phyloP scores from a whole-genome alignment of 768 basidiomycete genomes.

The Sporobolomyces pararoseus region DNA sequence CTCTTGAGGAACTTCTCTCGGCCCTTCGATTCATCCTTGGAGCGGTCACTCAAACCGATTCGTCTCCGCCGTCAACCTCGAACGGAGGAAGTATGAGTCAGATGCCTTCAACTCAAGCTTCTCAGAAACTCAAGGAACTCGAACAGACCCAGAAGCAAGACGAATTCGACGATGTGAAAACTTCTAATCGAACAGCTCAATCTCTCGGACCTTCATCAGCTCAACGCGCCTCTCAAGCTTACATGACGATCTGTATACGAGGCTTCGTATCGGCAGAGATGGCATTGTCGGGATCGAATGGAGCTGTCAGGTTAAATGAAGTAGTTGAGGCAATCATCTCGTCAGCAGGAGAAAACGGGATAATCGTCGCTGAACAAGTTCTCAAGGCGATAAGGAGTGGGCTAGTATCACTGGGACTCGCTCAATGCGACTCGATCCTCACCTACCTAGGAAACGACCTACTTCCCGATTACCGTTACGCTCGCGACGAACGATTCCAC shows the following conservation, averaged over 20 bases:
- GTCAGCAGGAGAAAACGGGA: conserved; percentile 54
- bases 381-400: conserved; percentile 59
- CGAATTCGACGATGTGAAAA: conserved; percentile 41
- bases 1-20: conserved; percentile 24
- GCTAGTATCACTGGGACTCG: conserved; percentile 57
- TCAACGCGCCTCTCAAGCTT: conserved; percentile 8
- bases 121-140: conserved; percentile 23
- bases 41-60: neutral
- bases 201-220: neutral
- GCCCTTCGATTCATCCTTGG: conserved; percentile 26
- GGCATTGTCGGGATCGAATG: conserved; percentile 34
- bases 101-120: conserved; percentile 13
- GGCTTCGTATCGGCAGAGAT: conserved; percentile 33
- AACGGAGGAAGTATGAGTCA: neutral
- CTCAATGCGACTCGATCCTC: conserved; percentile 59
- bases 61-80: neutral
- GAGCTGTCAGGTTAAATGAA: conserved; percentile 41
- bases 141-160: conserved; percentile 30
- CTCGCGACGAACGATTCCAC: conserved; percentile 58
- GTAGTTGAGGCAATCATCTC: conserved; percentile 45
- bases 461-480: conserved; percentile 58
- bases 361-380: conserved; percentile 61
- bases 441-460: conserved; percentile 56
- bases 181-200: neutral
- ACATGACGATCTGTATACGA: conserved; percentile 6